These are phyloP conservation scores for Spizellomyces sp. DNA, from an alignment of 192 early-diverging fungal species.

Conservation along the genomic window DNA sequence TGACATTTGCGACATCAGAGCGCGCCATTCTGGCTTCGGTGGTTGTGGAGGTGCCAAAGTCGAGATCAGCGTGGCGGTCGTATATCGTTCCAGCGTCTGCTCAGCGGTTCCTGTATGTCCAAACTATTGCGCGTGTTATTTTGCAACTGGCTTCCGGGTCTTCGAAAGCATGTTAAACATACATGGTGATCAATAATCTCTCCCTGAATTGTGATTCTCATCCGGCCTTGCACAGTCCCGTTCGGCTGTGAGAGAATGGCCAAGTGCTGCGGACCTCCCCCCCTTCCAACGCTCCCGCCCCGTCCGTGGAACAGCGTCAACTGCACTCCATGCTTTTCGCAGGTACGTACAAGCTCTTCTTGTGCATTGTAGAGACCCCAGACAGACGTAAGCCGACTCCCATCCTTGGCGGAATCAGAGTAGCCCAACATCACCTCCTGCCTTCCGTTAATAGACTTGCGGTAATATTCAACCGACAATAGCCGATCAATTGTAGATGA, in stretches of 20 bases:
- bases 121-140: constrained; percentile 9
- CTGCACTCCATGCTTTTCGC: constrained; percentile 29
- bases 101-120: constrained; percentile 35
- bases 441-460: constrained; percentile 20
- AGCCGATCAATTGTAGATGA: constrained; percentile 34
- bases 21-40: constrained; percentile 38
- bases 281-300: constrained; percentile 40
- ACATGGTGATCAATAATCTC: constrained; percentile 42
- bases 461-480: constrained; percentile 32
- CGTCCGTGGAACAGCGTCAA: constrained; percentile 41
- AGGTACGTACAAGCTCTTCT: constrained; percentile 27
- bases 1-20: constrained; percentile 26
- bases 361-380: constrained; percentile 35
- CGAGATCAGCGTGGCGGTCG: constrained; percentile 40
- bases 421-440: constrained; percentile 48
- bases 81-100: constrained; percentile 43
- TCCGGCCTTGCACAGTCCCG: constrained; percentile 35
- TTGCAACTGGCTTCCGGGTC: background rate
- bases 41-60: constrained; percentile 31
- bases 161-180: background rate
- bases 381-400: constrained; percentile 34
- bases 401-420: constrained; percentile 42
- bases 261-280: constrained; percentile 45
- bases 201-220: constrained; percentile 44
- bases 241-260: constrained; percentile 42